Evolutionary conservation across 257 asterid species (phyloP), one percentile per base, ranked within the genome.

Genomic region (Solanum bulbocastanum): DNA sequence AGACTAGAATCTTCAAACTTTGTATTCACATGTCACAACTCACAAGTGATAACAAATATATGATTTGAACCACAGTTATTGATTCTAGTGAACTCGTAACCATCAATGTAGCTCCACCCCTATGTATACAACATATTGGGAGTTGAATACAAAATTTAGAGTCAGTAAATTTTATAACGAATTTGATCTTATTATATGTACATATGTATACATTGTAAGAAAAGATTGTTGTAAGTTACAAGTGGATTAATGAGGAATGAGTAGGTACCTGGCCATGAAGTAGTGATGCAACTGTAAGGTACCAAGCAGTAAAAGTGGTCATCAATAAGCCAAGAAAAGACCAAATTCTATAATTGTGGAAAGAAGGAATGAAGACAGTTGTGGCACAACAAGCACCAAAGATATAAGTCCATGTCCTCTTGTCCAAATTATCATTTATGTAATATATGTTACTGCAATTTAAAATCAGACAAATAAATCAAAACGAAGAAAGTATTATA

Each of bases 231-330:
- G 62, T 16, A 52, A 16, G 10, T 52, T 1, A 62, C 25, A n/a
- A 33, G 3, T 13, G 36, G 49, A 56, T 35, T 9, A 4, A 58
- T 25, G 16, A 60, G 7, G 6, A 46, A 14, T 18, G 20, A 46
- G 58, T 20, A 3, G 58, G 30, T 81, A 92, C 94, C 94, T 92
- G 94, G 3, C 94, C 94, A 46, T 92, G 93, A 79, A 90, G 86
- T 14, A 92, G 56, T 22, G 94, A 89, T 30, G 94, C 94, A 85
- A 91, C 73, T 69, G 94, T 90, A 86, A 92, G 93, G 84, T 92
- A 92, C 94, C 94, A 92, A 75, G 94, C 91, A 0, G 94, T 92
- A 4, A 90, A 92, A 73, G 94, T 91, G 65, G 94, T 92, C 94
- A 92, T 92, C 5, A 91, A 0, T 65, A 92, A 81, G 32, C 94